Percentiles rank a stretch among this genome's conserved stretches.
Conservation (phyloP, 2,329 filamentous ascomycete species). For the Nigrospora osmanthi region DNA sequence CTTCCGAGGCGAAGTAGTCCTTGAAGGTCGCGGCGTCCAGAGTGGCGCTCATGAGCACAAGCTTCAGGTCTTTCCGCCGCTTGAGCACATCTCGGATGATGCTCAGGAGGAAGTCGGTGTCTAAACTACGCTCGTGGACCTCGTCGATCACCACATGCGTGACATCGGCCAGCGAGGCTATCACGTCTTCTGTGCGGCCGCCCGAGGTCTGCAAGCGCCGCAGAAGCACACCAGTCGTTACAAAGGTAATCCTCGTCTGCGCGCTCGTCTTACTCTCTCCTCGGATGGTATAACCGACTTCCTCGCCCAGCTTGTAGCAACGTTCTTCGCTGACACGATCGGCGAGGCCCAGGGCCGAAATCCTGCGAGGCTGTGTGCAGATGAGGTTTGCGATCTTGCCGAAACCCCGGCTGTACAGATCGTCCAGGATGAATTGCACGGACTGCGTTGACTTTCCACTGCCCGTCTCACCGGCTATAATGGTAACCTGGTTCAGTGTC, state of each 20-base stretch:
- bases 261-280: constrained; percentile 73
- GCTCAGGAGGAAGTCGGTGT: constrained; percentile 89
- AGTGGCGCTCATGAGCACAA: constrained; percentile 94
- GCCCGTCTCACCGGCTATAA: constrained; percentile 94
- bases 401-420: constrained; percentile 69
- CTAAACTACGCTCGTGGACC: constrained; percentile 89
- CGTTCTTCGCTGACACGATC: constrained; percentile 92
- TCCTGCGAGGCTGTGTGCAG: constrained; percentile 90
- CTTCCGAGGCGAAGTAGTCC: constrained; percentile 68
- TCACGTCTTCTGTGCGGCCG: constrained; percentile 69
- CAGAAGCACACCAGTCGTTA: constrained; percentile 89
- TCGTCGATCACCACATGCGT: constrained; percentile 95
- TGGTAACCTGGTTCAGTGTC: constrained; percentile 74
- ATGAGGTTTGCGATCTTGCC: constrained; percentile 81
- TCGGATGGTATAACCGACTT: constrained; percentile 86
- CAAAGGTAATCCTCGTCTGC: constrained; percentile 84
- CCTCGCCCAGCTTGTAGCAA: constrained; percentile 71
- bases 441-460: constrained; percentile 96
- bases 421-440: constrained; percentile 91
- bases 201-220: constrained; percentile 86
- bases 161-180: constrained; percentile 76
- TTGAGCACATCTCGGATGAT: constrained; percentile 76
- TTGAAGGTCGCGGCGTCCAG: constrained; percentile 82
- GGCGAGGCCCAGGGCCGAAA: constrained; percentile 87
- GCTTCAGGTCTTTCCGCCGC: constrained; percentile 69